Evolutionary conservation across 2,329 filamentous ascomycete genomes (phyloP), one percentile per base, ranked within the genome.

Genomic region (Aschersonia sp.): DNA sequence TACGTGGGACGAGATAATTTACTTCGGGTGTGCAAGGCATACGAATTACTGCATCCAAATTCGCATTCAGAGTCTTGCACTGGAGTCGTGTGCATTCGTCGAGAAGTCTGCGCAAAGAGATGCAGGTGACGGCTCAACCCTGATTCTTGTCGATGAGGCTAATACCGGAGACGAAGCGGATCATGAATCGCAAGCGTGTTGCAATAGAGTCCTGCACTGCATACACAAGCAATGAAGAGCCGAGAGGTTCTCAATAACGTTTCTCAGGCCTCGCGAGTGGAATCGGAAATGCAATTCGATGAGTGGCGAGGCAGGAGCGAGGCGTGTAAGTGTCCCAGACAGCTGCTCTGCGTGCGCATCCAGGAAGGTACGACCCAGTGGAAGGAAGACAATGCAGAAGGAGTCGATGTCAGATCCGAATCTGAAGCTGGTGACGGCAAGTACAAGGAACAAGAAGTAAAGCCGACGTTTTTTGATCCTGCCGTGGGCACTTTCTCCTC

Each of bases 301-400:
- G 38, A 42, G 43, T 31, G 45, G 31, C 32, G 38, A 38, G 38
- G 7, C 7, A 38, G 48, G 30, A n/a, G 38, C 42, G 31, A 45
- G 44, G 44, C 41, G 31, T 46, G 48, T 49, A 49, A 49, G 45
- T 47, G 45, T 30, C 29, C 20, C 35, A 47, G 30, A 44, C 30
- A 40, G 43, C 40, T 43, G 48, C 5, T 38, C n/a, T 40, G 30
- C 30, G 46, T 47, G 40, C 41, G 31, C 45, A 40, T 20, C 9
- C 20, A 35, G 49, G 49, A 48, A 50, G 49, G 49, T 48, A 46
- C 46, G 32, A 46, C 45, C 44, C 32, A 30, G 44, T 9, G 35
- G 7, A 9, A 9, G 12, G 35, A 9, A 3, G 7, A 2, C 35
- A 4, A 4, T 9, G 4, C 3, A 38, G 35, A 38, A 38, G 35